Conservation (phyloP, 1,139 yeast species). For the Lodderomyces orthopsilosis region DNA sequence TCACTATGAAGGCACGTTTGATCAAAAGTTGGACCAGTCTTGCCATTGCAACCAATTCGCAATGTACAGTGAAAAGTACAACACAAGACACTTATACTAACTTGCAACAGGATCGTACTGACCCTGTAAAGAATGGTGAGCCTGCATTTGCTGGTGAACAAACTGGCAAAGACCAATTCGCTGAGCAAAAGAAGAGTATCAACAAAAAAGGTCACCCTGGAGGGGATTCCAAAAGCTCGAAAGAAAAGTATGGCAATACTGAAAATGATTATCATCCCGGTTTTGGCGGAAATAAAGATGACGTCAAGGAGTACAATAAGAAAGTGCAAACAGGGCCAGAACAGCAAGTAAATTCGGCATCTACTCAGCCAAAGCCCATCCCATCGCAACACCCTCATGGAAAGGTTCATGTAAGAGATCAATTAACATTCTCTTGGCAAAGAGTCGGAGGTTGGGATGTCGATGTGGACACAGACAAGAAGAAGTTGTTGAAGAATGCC, state of each 20-base stretch:
- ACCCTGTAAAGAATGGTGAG: neutral
- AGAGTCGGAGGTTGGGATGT: conserved; percentile 43
- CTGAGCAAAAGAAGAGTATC: neutral
- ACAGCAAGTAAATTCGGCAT: conserved; percentile 13
- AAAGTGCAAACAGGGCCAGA: conserved; percentile 16
- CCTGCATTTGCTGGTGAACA: conserved; percentile 1
- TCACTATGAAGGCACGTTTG: too few species aligned
- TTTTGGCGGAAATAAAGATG: conserved; percentile 22
- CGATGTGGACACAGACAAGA: conserved; percentile 23
- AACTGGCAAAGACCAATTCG: neutral
- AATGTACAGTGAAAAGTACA: too few species aligned
- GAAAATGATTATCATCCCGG: neutral
- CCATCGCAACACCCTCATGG: conserved; percentile 9
- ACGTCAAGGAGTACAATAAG: conserved; percentile 31
- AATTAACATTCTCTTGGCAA: conserved; percentile 41
- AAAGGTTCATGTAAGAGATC: conserved; percentile 26
- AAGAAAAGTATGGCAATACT: neutral
- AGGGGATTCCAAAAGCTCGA: neutral
- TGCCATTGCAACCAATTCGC: too few species aligned
- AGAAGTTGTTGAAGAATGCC: conserved; percentile 22
- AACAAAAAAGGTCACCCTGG: conserved; percentile 1
- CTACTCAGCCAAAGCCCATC: conserved; percentile 8
- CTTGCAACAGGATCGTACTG: neutral
- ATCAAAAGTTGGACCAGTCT: too few species aligned
- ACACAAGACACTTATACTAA: too few species aligned